These are phyloP conservation scores for Polychaeton citri DNA, from an alignment of 2,329 filamentous ascomycete genomes.

Conservation along the genomic window DNA sequence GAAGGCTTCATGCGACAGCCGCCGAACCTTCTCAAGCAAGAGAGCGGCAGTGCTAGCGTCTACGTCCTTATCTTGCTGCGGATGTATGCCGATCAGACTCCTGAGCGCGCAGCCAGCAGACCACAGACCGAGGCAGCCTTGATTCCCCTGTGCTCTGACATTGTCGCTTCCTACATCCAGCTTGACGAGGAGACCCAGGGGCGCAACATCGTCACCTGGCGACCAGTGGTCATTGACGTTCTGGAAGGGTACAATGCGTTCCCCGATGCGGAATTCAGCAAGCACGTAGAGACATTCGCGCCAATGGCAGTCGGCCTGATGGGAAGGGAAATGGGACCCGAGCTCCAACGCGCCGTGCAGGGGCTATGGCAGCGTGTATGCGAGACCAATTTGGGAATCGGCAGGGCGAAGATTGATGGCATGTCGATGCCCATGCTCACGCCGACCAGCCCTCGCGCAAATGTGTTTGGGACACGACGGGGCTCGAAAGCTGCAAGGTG, in stretches of 20 bases:
- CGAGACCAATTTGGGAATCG: conserved; percentile 47
- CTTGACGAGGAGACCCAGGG: conserved; percentile 96
- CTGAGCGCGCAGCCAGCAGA: conserved; percentile 67
- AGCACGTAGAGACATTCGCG: conserved; percentile 73
- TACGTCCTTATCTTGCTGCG: conserved; percentile 93
- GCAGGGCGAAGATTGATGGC: neutral
- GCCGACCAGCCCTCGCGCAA: neutral
- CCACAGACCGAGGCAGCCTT: conserved; percentile 80
- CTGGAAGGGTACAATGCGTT: conserved; percentile 85
- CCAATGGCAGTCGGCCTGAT: conserved; percentile 73
- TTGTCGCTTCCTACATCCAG: conserved; percentile 69
- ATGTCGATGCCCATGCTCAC: neutral
- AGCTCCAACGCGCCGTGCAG: conserved; percentile 67
- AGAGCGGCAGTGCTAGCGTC: conserved; percentile 80
- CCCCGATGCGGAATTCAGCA: conserved; percentile 63
- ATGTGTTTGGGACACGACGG: neutral
- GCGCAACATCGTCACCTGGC: conserved; percentile 91
- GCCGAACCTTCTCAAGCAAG: conserved; percentile 93
- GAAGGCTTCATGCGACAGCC: conserved; percentile 99
- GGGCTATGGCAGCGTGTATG: conserved; percentile 69
- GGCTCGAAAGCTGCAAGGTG: neutral
- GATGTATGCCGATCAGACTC: conserved; percentile 87
- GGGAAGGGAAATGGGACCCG: conserved; percentile 63
- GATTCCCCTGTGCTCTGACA: conserved; percentile 89
- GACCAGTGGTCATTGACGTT: conserved; percentile 92